phyloP scores from a whole-genome alignment of 805 yeast species.

The Metschnikowia continentalis region DNA sequence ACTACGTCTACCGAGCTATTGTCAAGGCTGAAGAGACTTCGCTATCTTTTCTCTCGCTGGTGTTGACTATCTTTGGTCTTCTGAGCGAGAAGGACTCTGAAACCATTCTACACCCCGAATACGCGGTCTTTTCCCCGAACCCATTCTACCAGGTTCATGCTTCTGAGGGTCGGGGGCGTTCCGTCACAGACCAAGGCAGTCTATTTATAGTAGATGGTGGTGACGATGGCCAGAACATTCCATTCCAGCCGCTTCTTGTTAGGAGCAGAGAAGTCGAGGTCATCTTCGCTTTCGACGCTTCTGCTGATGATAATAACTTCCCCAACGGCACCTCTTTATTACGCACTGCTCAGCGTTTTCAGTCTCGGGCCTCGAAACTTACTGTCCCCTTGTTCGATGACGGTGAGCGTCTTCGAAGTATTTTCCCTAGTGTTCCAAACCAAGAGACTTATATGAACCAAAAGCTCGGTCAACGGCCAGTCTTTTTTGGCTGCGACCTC shows the following conservation, averaged over 20 bases:
- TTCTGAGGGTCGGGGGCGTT: constrained; percentile 12
- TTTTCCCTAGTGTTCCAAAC: constrained; percentile 37
- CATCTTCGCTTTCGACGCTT: constrained; percentile 39
- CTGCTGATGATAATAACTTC: constrained; percentile 50
- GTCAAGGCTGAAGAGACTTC: constrained; percentile 15
- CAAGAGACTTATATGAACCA: constrained; percentile 19
- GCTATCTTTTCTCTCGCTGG: constrained; percentile 10
- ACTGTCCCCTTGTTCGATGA: constrained; percentile 7
- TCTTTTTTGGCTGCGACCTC: constrained; percentile 43
- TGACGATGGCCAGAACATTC: constrained; percentile 46
- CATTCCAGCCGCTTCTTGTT: constrained; percentile 43
- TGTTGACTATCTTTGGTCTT: constrained; percentile 13
- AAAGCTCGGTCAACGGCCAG: constrained; percentile 24
- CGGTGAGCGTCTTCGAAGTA: background rate
- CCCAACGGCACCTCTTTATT: constrained; percentile 57
- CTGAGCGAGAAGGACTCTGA: constrained; percentile 9
- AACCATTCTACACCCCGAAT: constrained; percentile 50
- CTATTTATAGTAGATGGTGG: constrained; percentile 45
- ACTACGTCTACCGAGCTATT: constrained; percentile 43
- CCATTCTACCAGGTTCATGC: constrained; percentile 42
- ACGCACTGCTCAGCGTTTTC: constrained; percentile 34
- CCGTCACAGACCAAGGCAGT: constrained; percentile 16
- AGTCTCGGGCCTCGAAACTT: constrained; percentile 12
- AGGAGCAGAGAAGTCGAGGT: constrained; percentile 34
- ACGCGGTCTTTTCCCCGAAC: constrained; percentile 58